Conservation (phyloP, 1,284 basidiomycete species). For the Tremellales sp. region DNA sequence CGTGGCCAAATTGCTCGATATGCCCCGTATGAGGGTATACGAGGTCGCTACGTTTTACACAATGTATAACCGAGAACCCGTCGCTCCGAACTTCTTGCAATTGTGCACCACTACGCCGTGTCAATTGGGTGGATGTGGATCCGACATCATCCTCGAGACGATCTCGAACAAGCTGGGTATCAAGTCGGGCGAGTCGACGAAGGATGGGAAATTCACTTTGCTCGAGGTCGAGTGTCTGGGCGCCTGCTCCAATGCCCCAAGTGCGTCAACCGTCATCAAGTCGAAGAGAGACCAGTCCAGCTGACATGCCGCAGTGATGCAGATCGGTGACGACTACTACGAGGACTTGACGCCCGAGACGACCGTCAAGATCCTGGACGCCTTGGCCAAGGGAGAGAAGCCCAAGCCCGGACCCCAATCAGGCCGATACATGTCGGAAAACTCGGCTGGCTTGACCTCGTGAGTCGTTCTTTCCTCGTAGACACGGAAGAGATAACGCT, state of each 20-base stretch:
- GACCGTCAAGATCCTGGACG: conserved; percentile 81
- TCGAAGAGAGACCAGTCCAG: neutral
- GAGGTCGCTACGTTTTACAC: conserved; percentile 97
- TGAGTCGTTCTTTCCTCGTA: conserved; percentile 10
- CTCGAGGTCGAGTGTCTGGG: conserved; percentile 98
- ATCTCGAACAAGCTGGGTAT: conserved; percentile 79
- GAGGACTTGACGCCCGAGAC: conserved; percentile 95
- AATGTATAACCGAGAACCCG: conserved; percentile 97
- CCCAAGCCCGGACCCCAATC: conserved; percentile 91
- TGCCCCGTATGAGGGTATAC: conserved; percentile 98
- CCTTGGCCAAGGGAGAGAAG: conserved; percentile 77
- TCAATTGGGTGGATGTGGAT: conserved; percentile 82
- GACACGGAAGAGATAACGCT: neutral
- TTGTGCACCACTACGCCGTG: conserved; percentile 99
- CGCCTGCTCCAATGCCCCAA: conserved; percentile 98
- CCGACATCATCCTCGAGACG: conserved; percentile 81
- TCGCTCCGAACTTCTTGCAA: conserved; percentile 92
- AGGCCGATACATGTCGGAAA: conserved; percentile 79
- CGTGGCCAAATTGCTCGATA: conserved; percentile 83
- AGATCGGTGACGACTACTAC: conserved; percentile 94
- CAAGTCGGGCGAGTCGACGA: conserved; percentile 84
- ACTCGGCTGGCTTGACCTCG: conserved; percentile 80
- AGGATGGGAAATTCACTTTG: conserved; percentile 94
- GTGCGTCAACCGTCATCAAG: conserved; percentile 32
- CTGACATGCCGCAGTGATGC: conserved; percentile 61